Conservation (phyloP, 169 alveolate genomes). For the Cyclospora cayetanensis region DNA sequence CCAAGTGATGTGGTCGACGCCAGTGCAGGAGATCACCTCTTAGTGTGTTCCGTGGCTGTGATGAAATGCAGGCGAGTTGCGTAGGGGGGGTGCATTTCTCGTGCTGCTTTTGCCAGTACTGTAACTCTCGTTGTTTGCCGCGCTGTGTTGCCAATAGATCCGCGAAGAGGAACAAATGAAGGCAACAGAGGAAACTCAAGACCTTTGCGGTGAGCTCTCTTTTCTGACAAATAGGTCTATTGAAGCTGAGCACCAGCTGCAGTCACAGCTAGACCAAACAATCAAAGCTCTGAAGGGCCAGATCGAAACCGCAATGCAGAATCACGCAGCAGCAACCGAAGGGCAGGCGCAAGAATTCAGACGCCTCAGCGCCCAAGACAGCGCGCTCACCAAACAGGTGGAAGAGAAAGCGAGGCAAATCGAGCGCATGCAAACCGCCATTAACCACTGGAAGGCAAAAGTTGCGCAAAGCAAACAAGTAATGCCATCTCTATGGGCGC, state of each 20-base stretch:
- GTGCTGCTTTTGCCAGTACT: no score
- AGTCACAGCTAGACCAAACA: conserved; percentile 69
- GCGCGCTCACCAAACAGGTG: conserved; percentile 78
- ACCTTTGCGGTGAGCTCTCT: conserved; percentile 76
- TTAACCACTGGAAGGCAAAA: conserved; percentile 84
- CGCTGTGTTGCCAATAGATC: background rate
- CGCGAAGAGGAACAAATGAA: conserved; percentile 77
- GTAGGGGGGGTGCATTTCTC: no score
- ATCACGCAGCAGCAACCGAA: conserved; percentile 68
- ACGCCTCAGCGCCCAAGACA: conserved; percentile 77
- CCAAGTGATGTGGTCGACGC: no score
- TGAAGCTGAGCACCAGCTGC: conserved; percentile 80
- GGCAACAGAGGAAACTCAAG: conserved; percentile 78
- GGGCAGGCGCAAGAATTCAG: conserved; percentile 84
- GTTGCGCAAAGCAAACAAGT: conserved; percentile 81
- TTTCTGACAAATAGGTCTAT: conserved; percentile 79
- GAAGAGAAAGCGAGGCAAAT: conserved; percentile 80
- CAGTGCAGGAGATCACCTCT: background rate
- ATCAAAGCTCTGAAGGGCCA: conserved; percentile 58
- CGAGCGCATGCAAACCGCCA: conserved; percentile 81
- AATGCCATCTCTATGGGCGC: background rate
- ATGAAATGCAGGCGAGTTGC: no score
- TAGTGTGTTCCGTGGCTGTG: background rate
- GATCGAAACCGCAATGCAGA: conserved; percentile 61
- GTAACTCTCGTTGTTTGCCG: no score